These are phyloP conservation scores for Cicer yamashitae DNA, from an alignment of 306 rosid species.

Conservation along the genomic window DNA sequence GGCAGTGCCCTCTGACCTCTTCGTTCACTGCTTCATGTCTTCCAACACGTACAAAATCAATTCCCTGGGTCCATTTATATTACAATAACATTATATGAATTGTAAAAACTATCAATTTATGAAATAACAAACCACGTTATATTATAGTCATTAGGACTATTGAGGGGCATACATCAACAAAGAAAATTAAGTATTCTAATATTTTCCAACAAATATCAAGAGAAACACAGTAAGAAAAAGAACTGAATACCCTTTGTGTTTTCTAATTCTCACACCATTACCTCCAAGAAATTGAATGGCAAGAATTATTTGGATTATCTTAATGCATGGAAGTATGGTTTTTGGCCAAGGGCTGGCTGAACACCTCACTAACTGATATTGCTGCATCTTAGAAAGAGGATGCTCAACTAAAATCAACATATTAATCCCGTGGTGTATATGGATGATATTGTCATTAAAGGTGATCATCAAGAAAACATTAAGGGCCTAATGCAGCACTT, in stretches of 20 bases:
- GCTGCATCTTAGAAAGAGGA: no score
- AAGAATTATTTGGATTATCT: no score
- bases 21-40: slow-evolving; percentile 81
- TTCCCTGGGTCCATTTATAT: slow-evolving; percentile 59
- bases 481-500: not conserved
- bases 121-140: slow-evolving; percentile 19
- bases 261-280: slow-evolving; percentile 4
- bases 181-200: slow-evolving; percentile 23
- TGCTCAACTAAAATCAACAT: no score
- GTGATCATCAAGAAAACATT: not conserved
- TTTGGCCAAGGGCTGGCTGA: no score
- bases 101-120: not conserved
- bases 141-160: slow-evolving; percentile 17
- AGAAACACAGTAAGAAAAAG: not conserved
- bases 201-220: not conserved
- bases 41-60: slow-evolving; percentile 91
- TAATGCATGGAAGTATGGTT: no score
- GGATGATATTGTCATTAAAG: not conserved
- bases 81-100: slow-evolving; percentile 38
- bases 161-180: slow-evolving; percentile 6
- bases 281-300: not conserved
- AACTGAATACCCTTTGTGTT: not conserved
- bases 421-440: no score
- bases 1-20: slow-evolving; percentile 76
- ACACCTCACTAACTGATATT: no score